Evolutionary conservation across 2,329 filamentous ascomycete species (phyloP), one percentile per base, ranked within the genome.

Genomic region (Rutstroemia sp.): DNA sequence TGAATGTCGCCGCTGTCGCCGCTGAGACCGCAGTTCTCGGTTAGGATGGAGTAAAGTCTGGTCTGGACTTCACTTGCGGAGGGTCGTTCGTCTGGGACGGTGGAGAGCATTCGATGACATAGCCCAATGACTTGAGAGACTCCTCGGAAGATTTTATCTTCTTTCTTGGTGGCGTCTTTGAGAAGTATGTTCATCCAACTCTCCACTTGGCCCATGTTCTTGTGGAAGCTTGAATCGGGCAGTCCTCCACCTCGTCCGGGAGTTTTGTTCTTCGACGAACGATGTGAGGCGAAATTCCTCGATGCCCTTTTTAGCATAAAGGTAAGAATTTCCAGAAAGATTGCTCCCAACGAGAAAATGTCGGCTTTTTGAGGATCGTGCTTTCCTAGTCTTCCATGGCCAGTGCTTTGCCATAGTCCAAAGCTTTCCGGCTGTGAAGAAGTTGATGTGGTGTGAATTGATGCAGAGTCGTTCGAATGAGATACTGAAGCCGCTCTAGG

Each of bases 271-370:
- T 84, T 85, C 3, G 81, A 78, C 1, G 81, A 78, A 5, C 88
- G 83, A 67, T 88, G 83, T 23, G 81, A 77, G 37, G 81, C 75
- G 65, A 90, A 90, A 25, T 84, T 79, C 50, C 80, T 78, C 1
- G 81, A 77, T 53, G 83, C 81, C 62, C 85, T 83, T 68, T 88
- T 88, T 58, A 90, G 71, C 57, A 88, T 74, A 65, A 88, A 83
- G 21, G 83, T 83, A 19, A 90, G 67, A 30, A 91, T 78, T 61
- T 92, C 87, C 16, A 90, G 74, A 59, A 87, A 87, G 52, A 90
- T 77, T 68, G 86, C 88, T 9, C 82, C 87, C 1, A 90, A 75
- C 3, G 86, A 88, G 71, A 87, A 92, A 19, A 91, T 75, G 67
- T 91, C 88, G 46, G 84, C 81, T 59, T 80, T 79, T 61, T 81